Evolutionary conservation across 768 basidiomycete species (phyloP).

Genomic region (Trametes maxima): DNA sequence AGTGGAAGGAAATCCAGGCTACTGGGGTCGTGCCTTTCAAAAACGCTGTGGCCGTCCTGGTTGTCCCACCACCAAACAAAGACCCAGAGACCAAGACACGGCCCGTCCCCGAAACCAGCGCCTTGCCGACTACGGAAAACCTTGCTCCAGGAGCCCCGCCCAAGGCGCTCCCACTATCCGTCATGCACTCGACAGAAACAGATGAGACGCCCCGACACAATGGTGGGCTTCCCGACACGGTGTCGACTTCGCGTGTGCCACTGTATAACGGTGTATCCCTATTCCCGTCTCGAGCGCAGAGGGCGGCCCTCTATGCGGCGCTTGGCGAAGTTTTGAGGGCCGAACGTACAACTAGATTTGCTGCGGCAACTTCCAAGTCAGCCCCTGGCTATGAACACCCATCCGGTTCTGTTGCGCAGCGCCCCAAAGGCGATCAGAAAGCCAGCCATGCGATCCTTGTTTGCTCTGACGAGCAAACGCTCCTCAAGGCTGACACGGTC

Average conservation of each 20-base stretch:
- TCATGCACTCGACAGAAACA: slow-evolving; percentile 31
- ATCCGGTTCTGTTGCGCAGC: slow-evolving; percentile 1
- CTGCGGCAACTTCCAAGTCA: neutral
- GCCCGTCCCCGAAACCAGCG: slow-evolving; percentile 32
- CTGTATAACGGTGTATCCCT: slow-evolving; percentile 66
- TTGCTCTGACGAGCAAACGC: slow-evolving; percentile 50
- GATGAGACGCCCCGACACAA: slow-evolving; percentile 3
- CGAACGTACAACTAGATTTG: slow-evolving; percentile 42
- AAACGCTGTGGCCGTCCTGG: slow-evolving; percentile 65
- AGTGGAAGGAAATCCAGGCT: slow-evolving; percentile 53
- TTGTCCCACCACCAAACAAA: slow-evolving; percentile 67
- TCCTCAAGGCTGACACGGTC: slow-evolving; percentile 59
- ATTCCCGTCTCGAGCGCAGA: slow-evolving; percentile 64
- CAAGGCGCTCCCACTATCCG: slow-evolving; percentile 24
- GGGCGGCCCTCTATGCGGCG: slow-evolving; percentile 55
- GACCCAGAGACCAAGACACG: slow-evolving; percentile 48
- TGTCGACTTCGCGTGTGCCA: slow-evolving; percentile 50
- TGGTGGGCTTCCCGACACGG: slow-evolving; percentile 24
- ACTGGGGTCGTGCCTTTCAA: slow-evolving; percentile 51
- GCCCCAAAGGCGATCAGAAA: slow-evolving; percentile 40
- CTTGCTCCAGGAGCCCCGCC: slow-evolving; percentile 8
- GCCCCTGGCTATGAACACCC: neutral
- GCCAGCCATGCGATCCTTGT: slow-evolving; percentile 74
- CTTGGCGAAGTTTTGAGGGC: slow-evolving; percentile 50
- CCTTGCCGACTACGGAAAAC: slow-evolving; percentile 5